A percentile compares a stretch with the other conserved stretches of the same genome.
phyloP scores from a whole-genome alignment of 768 basidiomycete genomes.

The Harrya chromipes region DNA sequence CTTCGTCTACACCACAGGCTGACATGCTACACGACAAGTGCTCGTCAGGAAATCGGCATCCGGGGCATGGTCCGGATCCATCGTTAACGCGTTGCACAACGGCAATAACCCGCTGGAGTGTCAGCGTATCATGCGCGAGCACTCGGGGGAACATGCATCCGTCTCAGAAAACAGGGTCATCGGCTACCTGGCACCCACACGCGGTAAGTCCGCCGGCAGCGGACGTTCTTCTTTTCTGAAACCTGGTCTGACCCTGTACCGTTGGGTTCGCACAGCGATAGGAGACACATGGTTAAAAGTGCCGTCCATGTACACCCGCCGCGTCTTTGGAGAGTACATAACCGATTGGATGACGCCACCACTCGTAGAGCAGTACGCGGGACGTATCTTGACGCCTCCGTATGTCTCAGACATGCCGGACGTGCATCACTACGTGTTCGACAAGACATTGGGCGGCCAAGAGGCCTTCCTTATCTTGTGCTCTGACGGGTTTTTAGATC shows the following conservation, averaged over 20 bases:
- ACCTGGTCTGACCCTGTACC: slow-evolving; percentile 13
- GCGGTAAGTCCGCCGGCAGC: slow-evolving; percentile 25
- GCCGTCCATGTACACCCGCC: slow-evolving; percentile 32
- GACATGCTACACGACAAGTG: slow-evolving; percentile 4
- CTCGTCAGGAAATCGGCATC: slow-evolving; percentile 20
- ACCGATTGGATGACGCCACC: slow-evolving; percentile 24
- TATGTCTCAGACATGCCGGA: slow-evolving; percentile 44
- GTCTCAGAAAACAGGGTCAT: slow-evolving; percentile 33
- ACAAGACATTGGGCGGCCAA: slow-evolving; percentile 10
- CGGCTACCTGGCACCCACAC: slow-evolving; percentile 38
- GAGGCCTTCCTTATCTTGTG: slow-evolving; percentile 39
- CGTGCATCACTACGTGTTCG: slow-evolving; percentile 35
- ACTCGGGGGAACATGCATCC: slow-evolving; percentile 30
- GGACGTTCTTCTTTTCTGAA: neutral
- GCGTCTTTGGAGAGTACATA: slow-evolving; percentile 24
- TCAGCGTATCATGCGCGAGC: slow-evolving; percentile 29
- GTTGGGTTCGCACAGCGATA: slow-evolving; percentile 22
- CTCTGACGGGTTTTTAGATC: slow-evolving; percentile 46
- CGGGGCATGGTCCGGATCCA: slow-evolving; percentile 18
- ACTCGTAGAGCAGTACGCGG: slow-evolving; percentile 22
- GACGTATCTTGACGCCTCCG: slow-evolving; percentile 43
- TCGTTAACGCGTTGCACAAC: slow-evolving; percentile 31
- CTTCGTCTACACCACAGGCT: slow-evolving; percentile 2
- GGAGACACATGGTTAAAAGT: slow-evolving; percentile 37
- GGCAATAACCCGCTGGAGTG: slow-evolving; percentile 27